Evolutionary conservation across 176 grass and related monocot genomes (phyloP).

Genomic region (Musa schizocarpa): DNA sequence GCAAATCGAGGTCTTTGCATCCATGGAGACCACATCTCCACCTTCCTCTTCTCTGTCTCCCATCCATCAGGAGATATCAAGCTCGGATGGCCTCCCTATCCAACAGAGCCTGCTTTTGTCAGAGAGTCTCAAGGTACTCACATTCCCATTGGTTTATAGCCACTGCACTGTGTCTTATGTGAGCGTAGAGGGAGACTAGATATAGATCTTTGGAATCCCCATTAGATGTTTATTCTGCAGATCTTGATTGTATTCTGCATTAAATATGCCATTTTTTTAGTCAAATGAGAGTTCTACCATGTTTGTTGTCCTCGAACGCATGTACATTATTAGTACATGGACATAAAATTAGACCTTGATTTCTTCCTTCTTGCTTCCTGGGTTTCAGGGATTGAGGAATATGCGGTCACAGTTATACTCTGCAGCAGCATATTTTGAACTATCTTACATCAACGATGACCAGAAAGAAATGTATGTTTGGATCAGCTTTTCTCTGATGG

Average conservation of each 20-base stretch:
- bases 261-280: too few species aligned
- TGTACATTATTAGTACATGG: too few species aligned
- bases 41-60: not conserved
- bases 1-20: not conserved
- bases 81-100: not conserved
- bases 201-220: too few species aligned
- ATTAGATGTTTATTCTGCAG: too few species aligned
- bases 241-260: too few species aligned
- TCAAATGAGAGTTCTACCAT: too few species aligned
- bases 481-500: slow-evolving; percentile 3
- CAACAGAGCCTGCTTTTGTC: not conserved
- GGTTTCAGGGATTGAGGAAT: slow-evolving; percentile 84
- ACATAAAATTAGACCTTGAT: too few species aligned
- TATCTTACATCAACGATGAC: slow-evolving; percentile 73
- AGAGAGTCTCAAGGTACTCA: not conserved
- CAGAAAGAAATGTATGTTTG: slow-evolving; percentile 63
- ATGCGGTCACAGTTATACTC: slow-evolving; percentile 90
- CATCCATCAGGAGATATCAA: not conserved
- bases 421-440: slow-evolving; percentile 87
- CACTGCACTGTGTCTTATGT: too few species aligned
- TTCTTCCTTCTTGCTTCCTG: not conserved
- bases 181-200: too few species aligned
- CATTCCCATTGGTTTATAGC: too few species aligned
- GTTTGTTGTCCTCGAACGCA: too few species aligned
- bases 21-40: not conserved